Conservation (phyloP, 1,139 yeast species). For the Insectozyma bohioensis region DNA sequence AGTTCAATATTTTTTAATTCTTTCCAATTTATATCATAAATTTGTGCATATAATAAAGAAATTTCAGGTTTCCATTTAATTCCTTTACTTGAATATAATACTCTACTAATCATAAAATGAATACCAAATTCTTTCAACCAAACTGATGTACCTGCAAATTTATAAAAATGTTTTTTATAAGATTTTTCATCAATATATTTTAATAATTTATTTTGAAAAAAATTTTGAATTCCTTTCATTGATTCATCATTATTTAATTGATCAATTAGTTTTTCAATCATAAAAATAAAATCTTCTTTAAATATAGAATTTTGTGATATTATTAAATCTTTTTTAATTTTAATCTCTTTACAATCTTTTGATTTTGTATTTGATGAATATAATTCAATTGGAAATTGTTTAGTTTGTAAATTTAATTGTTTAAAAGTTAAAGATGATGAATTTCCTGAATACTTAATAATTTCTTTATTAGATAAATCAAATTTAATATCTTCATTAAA, state of each 20-base stretch:
- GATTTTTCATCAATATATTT: constrained; percentile 15
- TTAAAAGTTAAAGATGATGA: constrained; percentile 7
- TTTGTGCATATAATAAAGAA: constrained; percentile 33
- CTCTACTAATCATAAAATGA: constrained; percentile 47
- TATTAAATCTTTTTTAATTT: constrained; percentile 4
- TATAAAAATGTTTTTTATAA: constrained; percentile 32
- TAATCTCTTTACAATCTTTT: constrained; percentile 2
- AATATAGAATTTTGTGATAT: constrained; percentile 9
- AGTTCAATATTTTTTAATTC: constrained; percentile 28
- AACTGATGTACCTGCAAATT: constrained; percentile 49
- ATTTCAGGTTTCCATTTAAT: constrained; percentile 27
- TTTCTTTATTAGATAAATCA: constrained; percentile 1
- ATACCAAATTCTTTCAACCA: constrained; percentile 47
- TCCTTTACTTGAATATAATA: constrained; percentile 28
- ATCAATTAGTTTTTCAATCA: constrained; percentile 14
- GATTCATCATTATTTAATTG: constrained; percentile 20
- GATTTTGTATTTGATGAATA: constrained; percentile 6
- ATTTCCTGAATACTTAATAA: constrained; percentile 6
- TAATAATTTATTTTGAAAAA: constrained; percentile 21
- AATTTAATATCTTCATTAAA: constrained; percentile 5
- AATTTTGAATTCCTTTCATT: constrained; percentile 20
- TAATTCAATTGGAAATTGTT: constrained; percentile 3
- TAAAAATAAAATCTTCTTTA: constrained; percentile 10
- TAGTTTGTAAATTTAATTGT: constrained; percentile 2
- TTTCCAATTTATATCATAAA: constrained; percentile 29